These are phyloP conservation scores for Colletotrichum spaethianum DNA, from an alignment of 2,329 filamentous ascomycete species.

Conservation along the genomic window DNA sequence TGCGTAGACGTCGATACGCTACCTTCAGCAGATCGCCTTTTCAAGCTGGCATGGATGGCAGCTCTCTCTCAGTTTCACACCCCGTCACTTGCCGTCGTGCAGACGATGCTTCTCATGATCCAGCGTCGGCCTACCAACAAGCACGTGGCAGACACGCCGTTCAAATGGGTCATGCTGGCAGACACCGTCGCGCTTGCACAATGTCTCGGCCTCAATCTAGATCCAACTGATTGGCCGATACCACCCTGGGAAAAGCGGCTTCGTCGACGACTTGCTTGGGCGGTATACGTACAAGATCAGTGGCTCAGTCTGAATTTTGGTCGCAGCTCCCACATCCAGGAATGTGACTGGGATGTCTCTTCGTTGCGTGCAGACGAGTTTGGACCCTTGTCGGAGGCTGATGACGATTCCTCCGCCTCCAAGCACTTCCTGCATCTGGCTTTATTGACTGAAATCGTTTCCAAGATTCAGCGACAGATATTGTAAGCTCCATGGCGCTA, in stretches of 20 bases:
- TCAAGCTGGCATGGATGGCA: conserved; percentile 32
- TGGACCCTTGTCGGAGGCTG: background rate
- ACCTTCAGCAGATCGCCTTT: conserved; percentile 24
- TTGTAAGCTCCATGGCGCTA: background rate
- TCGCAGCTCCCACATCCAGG: conserved; percentile 28
- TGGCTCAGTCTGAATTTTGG: conserved; percentile 34
- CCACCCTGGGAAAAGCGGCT: conserved; percentile 26
- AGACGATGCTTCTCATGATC: conserved; percentile 34
- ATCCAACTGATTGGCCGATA: conserved; percentile 23
- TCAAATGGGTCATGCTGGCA: conserved; percentile 36
- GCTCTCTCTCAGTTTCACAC: conserved; percentile 23
- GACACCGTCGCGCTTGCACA: conserved; percentile 28
- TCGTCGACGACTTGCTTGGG: conserved; percentile 29
- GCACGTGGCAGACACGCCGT: conserved; percentile 34
- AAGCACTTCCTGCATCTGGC: conserved; percentile 23
- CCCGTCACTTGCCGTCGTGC: conserved; percentile 19
- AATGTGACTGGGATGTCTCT: conserved; percentile 29
- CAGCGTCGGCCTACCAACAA: conserved; percentile 33
- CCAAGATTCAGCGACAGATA: conserved; percentile 31
- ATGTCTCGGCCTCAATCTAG: conserved; percentile 29
- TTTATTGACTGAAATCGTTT: conserved; percentile 21
- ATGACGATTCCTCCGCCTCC: background rate
- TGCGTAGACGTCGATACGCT: conserved; percentile 27
- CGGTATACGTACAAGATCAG: conserved; percentile 26
- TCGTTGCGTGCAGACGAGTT: background rate